These are phyloP conservation scores for Metarhizium robertsii DNA, from an alignment of 2,329 filamentous ascomycete genomes.

Conservation along the genomic window DNA sequence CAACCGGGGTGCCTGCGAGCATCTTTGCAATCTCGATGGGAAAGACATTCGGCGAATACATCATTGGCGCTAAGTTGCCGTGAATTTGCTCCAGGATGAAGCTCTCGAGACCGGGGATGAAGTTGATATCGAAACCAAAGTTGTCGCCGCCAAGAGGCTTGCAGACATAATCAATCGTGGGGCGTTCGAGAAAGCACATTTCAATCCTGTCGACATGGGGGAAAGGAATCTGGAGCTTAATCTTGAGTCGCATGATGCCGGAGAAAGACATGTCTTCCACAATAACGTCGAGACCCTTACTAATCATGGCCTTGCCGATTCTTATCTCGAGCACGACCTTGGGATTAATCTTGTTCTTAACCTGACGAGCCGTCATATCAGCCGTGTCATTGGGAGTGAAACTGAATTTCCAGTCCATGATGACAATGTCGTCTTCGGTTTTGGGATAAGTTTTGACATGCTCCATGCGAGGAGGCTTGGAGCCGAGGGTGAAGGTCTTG, in stretches of 20 bases:
- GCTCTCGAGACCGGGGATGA: constrained; percentile 84
- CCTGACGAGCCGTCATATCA: constrained; percentile 81
- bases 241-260: constrained; percentile 91
- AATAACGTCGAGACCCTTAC: constrained; percentile 93
- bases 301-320: constrained; percentile 91
- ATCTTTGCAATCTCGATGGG: constrained; percentile 98
- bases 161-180: constrained; percentile 92
- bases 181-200: constrained; percentile 85
- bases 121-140: constrained; percentile 98
- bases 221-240: constrained; percentile 93
- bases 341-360: constrained; percentile 94
- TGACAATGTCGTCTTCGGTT: constrained; percentile 85
- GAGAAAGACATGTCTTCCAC: constrained; percentile 97
- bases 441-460: constrained; percentile 98
- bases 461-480: constrained; percentile 91
- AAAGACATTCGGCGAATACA: constrained; percentile 97
- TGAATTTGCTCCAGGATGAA: constrained; percentile 98
- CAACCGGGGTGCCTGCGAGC: constrained; percentile 85
- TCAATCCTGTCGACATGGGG: constrained; percentile 92
- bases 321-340: constrained; percentile 94
- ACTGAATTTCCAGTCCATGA: constrained; percentile 99
- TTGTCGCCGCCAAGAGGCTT: constrained; percentile 93
- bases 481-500: constrained; percentile 87
- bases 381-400: constrained; percentile 92
- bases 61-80: constrained; percentile 87